phyloP scores from a whole-genome alignment of 768 basidiomycete species.

The Mycena vitilis region DNA sequence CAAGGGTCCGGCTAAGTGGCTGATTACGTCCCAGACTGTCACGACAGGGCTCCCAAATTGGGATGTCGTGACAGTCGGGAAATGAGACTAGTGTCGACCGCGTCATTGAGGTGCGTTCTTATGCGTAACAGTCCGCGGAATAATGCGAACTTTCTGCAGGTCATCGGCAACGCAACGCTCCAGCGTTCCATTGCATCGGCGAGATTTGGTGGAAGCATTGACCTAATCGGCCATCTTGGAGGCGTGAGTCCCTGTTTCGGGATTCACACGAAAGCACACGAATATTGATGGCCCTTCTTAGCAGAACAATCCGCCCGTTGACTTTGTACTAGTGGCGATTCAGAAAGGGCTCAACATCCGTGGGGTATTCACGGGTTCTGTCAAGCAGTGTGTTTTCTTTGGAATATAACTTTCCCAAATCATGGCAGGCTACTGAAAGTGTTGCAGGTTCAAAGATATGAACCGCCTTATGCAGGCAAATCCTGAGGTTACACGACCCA shows the following conservation, averaged over 20 bases:
- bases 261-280: not conserved
- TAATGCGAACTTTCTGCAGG: conserved; percentile 36
- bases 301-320: conserved; percentile 20
- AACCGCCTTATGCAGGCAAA: conserved; percentile 52
- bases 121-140: conserved; percentile 5
- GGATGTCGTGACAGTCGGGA: no score
- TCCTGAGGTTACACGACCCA: conserved; percentile 52
- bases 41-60: no score
- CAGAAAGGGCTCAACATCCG: conserved; percentile 51
- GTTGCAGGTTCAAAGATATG: conserved; percentile 57
- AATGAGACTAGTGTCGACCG: conserved; percentile 41
- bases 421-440: not conserved
- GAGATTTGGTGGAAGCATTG: conserved; percentile 45
- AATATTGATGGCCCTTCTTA: not conserved
- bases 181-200: conserved; percentile 43
- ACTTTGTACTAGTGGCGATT: conserved; percentile 44
- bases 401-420: not conserved
- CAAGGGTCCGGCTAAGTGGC: no score
- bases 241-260: conserved; percentile 37
- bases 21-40: no score
- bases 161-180: conserved; percentile 55
- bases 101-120: conserved; percentile 42
- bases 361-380: conserved; percentile 58
- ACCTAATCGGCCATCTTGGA: conserved; percentile 50
- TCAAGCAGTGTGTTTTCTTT: conserved; percentile 50